These are phyloP conservation scores for Chondrus crispus DNA, from an alignment of 23 red algal species.

Conservation along the genomic window DNA sequence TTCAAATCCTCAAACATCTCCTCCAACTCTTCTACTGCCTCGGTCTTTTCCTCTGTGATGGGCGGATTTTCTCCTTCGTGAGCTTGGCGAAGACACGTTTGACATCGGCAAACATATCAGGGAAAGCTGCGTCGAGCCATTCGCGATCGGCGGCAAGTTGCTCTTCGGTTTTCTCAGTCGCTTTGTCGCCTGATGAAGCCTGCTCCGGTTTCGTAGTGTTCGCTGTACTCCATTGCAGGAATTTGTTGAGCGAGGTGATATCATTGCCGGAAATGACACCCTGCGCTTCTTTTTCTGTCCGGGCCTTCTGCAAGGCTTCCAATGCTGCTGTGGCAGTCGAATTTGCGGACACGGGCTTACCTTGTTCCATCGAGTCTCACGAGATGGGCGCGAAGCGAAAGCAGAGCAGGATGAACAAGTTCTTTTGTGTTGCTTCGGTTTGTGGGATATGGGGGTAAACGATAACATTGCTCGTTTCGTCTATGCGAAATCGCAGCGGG, in stretches of 20 bases:
- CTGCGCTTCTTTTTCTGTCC: background rate
- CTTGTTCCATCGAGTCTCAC: background rate
- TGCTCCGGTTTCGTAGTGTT: background rate
- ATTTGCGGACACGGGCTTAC: background rate
- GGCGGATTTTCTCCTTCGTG: background rate
- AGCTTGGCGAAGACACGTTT: constrained; percentile 12
- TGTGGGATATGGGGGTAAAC: background rate
- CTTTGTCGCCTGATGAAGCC: background rate
- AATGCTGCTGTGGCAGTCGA: background rate
- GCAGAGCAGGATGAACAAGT: background rate
- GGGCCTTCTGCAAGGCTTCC: background rate
- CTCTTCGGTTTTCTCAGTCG: background rate
- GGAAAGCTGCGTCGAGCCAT: constrained; percentile 75
- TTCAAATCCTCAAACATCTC: constrained; percentile 74
- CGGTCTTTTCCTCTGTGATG: background rate
- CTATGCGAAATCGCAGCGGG: no score
- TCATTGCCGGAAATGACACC: constrained; percentile 7
- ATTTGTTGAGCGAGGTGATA: constrained; percentile 54
- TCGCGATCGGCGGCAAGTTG: constrained; percentile 35
- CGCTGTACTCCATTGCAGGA: constrained; percentile 66
- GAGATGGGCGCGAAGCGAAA: background rate
- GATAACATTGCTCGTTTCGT: no score
- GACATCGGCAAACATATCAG: constrained; percentile 64
- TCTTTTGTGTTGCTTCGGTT: background rate
- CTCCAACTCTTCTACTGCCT: constrained; percentile 45